These are phyloP conservation scores for Sporothrix mexicana DNA, from an alignment of 2,329 filamentous ascomycete genomes.

Conservation along the genomic window DNA sequence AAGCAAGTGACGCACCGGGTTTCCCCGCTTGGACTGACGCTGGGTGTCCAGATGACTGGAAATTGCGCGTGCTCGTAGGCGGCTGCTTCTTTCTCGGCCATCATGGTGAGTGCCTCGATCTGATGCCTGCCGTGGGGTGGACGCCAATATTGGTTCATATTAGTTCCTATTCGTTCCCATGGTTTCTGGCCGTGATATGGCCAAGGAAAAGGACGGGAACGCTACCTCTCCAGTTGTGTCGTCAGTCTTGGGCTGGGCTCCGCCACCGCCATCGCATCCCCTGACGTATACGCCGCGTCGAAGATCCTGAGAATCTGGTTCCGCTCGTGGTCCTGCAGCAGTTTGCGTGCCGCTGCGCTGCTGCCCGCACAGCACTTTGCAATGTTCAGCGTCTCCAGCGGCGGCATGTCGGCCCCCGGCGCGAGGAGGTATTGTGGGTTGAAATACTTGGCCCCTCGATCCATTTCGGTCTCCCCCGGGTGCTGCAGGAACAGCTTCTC, in stretches of 20 bases:
- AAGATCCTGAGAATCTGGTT: conserved; percentile 18
- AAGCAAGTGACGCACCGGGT: background rate
- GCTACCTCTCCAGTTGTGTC: conserved; percentile 11
- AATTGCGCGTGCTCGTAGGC: conserved; percentile 12
- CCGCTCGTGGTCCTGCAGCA: conserved; percentile 8
- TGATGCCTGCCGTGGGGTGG: conserved; percentile 13
- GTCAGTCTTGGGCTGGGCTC: conserved; percentile 1
- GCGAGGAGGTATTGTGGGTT: conserved; percentile 14
- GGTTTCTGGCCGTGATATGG: background rate
- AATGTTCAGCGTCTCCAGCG: background rate
- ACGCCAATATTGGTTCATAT: conserved; percentile 5
- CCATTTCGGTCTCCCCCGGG: conserved; percentile 11
- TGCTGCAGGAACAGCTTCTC: conserved; percentile 17
- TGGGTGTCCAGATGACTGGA: conserved; percentile 12
- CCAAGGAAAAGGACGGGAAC: background rate
- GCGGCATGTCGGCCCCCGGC: conserved; percentile 9
- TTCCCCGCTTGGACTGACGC: background rate
- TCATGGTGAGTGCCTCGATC: conserved; percentile 24
- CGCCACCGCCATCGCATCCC: conserved; percentile 3
- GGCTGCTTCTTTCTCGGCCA: conserved; percentile 15
- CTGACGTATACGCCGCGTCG: conserved; percentile 9
- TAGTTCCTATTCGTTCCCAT: no score
- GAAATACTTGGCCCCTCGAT: conserved; percentile 18
- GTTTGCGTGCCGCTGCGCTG: conserved; percentile 6
- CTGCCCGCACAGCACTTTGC: background rate